Evolutionary conservation across 768 basidiomycete species (phyloP), one percentile per base, ranked within the genome.

Genomic region (Boletales sp.): DNA sequence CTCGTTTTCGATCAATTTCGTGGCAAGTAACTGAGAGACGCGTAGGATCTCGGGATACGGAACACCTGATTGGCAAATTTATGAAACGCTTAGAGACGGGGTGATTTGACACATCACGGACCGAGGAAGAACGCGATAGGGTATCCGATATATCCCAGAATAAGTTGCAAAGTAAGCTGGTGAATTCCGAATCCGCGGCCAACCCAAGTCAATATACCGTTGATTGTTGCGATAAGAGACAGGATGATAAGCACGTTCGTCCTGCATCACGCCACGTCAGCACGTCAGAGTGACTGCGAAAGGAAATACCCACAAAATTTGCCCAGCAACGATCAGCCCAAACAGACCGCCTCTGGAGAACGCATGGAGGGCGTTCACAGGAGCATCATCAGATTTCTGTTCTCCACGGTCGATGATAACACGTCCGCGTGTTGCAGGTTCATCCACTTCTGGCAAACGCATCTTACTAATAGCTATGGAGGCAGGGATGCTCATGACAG

Each of bases 401-500:
- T 78, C 72, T n/a, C 90, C 92, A 55, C 89, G 85, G 66, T 91
- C 88, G 48, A 94, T 77, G 43, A 87, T 79, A 51, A 94, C 79
- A 31, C 73, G 80, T 12, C 92, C 92, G 31, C 87, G 86, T 27
- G 92, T 94, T 40, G 92, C 79, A 27, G 92, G 92, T 56, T 88
- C 88, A 17, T 93, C 92, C 24, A 76, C 66, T 71, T 95, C 93
- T 0, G 93, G 93, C 31, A 84, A 56, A 39, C 92, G 88, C 59
- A 94, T 74, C 70, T 95, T 95, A 65, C 85, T 87, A 60, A 95
- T 93, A 2, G 92, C 81, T 64, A 95, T 94, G 13, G 91, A 93
- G 0, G 93, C 94, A 17, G 94, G 94, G 53, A 97, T 95, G 65
- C 86, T 88, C 93, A 95, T 95, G 51, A 94, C 86, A 8, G 90